phyloP scores from a whole-genome alignment of 1,284 basidiomycete species.

The Anthracocystis setariae region DNA sequence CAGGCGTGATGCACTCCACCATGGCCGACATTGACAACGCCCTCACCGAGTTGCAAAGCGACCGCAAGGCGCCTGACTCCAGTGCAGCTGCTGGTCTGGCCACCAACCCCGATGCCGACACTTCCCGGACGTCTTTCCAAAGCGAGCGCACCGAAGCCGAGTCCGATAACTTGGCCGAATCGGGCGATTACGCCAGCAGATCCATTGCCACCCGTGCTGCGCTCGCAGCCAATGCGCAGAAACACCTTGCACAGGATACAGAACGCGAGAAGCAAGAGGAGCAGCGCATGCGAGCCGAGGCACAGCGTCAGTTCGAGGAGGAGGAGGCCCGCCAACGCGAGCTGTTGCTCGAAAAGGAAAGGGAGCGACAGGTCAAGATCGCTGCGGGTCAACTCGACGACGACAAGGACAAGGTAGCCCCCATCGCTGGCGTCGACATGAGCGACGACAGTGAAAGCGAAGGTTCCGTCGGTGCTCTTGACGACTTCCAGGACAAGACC shows the following conservation, averaged over 20 bases:
- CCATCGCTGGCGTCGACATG: conserved; percentile 63
- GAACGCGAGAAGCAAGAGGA: conserved; percentile 53
- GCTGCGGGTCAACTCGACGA: conserved; percentile 49
- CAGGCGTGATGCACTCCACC: conserved; percentile 63
- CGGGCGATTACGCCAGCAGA: conserved; percentile 49
- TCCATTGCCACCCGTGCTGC: conserved; percentile 60
- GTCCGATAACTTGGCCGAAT: conserved; percentile 45
- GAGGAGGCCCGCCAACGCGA: conserved; percentile 58
- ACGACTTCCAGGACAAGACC: conserved; percentile 50
- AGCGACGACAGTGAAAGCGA: conserved; percentile 66
- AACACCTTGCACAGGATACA: conserved; percentile 49
- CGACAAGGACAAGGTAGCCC: conserved; percentile 50
- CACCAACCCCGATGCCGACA: conserved; percentile 19
- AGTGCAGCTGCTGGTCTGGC: conserved; percentile 14
- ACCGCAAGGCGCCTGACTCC: conserved; percentile 22
- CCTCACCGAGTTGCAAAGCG: conserved; percentile 57
- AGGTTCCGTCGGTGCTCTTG: conserved; percentile 41
- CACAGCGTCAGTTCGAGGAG: conserved; percentile 56
- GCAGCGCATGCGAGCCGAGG: conserved; percentile 47
- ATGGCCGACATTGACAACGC: conserved; percentile 67
- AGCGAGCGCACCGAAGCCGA: conserved; percentile 54
- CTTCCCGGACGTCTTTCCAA: conserved; percentile 42
- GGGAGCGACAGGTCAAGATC: conserved; percentile 47
- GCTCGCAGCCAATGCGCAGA: conserved; percentile 64
- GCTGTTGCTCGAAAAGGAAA: conserved; percentile 52